Percentiles rank a stretch among this genome's conserved stretches.
These are phyloP conservation scores for Fusarium heterosporum DNA, from an alignment of 2,329 filamentous ascomycete genomes.

Conservation along the genomic window DNA sequence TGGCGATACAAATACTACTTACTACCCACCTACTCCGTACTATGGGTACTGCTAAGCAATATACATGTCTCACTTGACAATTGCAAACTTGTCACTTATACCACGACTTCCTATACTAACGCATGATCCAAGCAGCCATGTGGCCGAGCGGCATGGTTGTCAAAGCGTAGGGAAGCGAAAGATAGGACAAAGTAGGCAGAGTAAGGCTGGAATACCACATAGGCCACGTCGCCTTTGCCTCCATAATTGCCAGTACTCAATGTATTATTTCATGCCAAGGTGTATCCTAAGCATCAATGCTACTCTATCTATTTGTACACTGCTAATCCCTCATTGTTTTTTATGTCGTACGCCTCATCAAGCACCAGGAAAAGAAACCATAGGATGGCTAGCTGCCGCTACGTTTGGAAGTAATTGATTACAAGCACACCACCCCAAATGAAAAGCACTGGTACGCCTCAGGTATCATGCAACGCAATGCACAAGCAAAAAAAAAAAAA, in stretches of 20 bases:
- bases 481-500: constrained; percentile 1
- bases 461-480: constrained; percentile 42
- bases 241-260: background rate
- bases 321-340: constrained; percentile 21
- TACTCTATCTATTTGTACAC: constrained; percentile 32
- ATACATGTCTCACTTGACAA: too few species aligned
- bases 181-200: background rate
- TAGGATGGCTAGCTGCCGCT: constrained; percentile 9
- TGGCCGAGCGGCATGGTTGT: constrained; percentile 11
- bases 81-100: background rate
- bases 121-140: constrained; percentile 33
- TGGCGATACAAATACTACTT: background rate
- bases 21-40: too few species aligned
- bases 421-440: constrained; percentile 6
- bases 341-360: constrained; percentile 35
- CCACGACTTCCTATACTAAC: background rate
- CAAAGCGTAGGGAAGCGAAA: background rate
- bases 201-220: too few species aligned
- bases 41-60: too few species aligned
- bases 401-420: constrained; percentile 14
- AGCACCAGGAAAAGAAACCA: constrained; percentile 16
- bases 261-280: background rate
- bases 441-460: constrained; percentile 36
- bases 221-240: background rate
- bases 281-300: constrained; percentile 13